Base-by-base conservation (phyloP, 345 rosid species). In the Salix udensis region DNA sequence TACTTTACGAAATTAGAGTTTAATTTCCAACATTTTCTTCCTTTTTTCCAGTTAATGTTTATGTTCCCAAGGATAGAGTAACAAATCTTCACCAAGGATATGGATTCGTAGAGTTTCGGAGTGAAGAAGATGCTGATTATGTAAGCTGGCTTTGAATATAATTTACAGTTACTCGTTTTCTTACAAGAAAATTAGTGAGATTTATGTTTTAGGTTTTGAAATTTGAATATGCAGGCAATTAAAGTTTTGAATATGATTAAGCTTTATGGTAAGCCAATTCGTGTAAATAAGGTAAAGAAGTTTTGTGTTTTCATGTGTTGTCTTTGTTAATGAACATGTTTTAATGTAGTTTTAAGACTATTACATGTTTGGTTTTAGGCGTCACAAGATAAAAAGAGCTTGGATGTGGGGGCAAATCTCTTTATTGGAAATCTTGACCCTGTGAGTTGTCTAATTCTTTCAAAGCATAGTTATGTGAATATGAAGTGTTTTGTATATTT, bases 81-180 rank as follows among this genome's bases (percentile, higher is more conserved):
- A 96, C 99, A 12, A 92, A 92, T 79, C 91, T 88, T 86, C 99
- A 96, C 79, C 99, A 91, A 85, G 89, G 91, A 34, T 96, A 94
- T 78, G 97, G 99, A 48, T 93, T 96, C 74, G 91, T 94, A 1
- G 99, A 94, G 67, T 94, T 92, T 60, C 88, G 98, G 46, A 92
- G 98, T 5, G 99, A 94, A 82, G 99, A 96, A 81, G 97, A 96
- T 87, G 97, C 98, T 79, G 99, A 96, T 75, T 96, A 94, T 85
- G 99, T 90, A 77, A 88, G 89, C 73, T 1, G 39, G 83, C 1
- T 55, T 64, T 64, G 19, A 6, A 36, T 48, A 10, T 16, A 18
- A 21, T n/a, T 52, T 9, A 10, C 62, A 21, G 11, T 6, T 1
- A 13, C 24, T 42, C 26, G 69, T 9, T 24, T 8, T 21, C 37